Evolutionary conservation across 2,329 filamentous ascomycete species (phyloP), one percentile per base, ranked within the genome.

Genomic region (Rutstroemia sp.): DNA sequence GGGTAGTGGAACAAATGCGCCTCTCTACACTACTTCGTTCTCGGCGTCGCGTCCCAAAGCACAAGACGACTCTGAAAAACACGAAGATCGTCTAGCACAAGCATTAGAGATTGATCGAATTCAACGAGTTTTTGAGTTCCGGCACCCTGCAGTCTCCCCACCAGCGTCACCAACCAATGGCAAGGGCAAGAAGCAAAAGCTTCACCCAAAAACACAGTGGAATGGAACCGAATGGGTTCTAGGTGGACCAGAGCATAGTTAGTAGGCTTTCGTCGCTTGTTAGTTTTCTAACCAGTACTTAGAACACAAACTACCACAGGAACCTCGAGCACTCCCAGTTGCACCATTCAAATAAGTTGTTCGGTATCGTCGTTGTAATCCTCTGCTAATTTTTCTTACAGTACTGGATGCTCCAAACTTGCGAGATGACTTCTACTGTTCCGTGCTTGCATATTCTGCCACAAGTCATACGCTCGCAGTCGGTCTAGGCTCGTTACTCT

Each of bases 391-490:
- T 57, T 16, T 2, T n/a, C 16, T 9, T 60, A 87, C 84, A 73
- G 88, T 96, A 6, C 78, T 99, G 5, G 90, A 96, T 72, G 92
- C 92, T 8, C 91, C 92, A 2, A 82, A 84, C 52, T 77, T 97
- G n/a, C 84, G 90, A 56, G 91, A 97, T 66, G 92, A 99, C 71
- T 99, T 92, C 70, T 99, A 99, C 70, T 96, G 91, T 72, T 94
- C 92, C 0, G 79, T 92, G 2, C 78, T 99, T 54, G 90, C 94
- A 9, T 97, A 96, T 70, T 95, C 87, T 0, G 71, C 79, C 42
- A 87, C 82, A 7, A 81, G 83, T 51, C 81, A 87, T 53, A 88
- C 86, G 14, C 79, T 99, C 16, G 92, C 90, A 18, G 89, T 97
- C 18, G 92, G 90, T 0, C 77, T 97, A 14, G 86, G 86, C 0